These are phyloP conservation scores for Nitzschia putrida DNA, from an alignment of 108 stramenopile species.

Conservation along the genomic window DNA sequence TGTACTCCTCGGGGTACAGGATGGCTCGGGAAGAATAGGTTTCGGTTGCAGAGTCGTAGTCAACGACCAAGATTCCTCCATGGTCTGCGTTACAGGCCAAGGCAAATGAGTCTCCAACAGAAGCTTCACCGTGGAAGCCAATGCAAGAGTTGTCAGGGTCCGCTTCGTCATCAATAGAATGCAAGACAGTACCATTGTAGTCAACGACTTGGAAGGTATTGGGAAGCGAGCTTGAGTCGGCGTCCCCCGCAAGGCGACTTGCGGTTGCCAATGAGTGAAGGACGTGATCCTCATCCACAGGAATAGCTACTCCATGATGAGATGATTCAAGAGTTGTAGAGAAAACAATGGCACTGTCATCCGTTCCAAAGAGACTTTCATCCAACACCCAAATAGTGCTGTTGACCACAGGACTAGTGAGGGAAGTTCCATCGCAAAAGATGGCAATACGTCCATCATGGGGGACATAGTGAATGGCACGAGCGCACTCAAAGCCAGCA, in stretches of 20 bases:
- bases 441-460: constrained; percentile 30
- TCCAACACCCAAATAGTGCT: constrained; percentile 34
- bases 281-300: constrained; percentile 30
- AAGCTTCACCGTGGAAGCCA: constrained; percentile 30
- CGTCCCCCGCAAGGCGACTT: constrained; percentile 8
- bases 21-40: constrained; percentile 30
- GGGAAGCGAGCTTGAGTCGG: constrained; percentile 21
- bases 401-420: constrained; percentile 11
- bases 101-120: constrained; percentile 18
- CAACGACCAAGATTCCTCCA: constrained; percentile 30
- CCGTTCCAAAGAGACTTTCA: constrained; percentile 22
- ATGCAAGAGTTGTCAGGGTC: constrained; percentile 21
- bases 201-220: constrained; percentile 31
- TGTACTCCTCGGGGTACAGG: constrained; percentile 20
- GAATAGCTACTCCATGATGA: constrained; percentile 39
- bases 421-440: constrained; percentile 35
- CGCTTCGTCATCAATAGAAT: constrained; percentile 11
- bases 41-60: constrained; percentile 16
- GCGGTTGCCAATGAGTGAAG: constrained; percentile 27
- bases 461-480: constrained; percentile 22
- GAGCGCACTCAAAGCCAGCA: constrained; percentile 21
- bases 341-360: constrained; percentile 19
- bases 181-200: constrained; percentile 28
- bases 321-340: constrained; percentile 18
- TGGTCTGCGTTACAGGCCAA: constrained; percentile 30